Conservation (phyloP, 2,329 filamentous ascomycete genomes). For the Beauveria sp. region DNA sequence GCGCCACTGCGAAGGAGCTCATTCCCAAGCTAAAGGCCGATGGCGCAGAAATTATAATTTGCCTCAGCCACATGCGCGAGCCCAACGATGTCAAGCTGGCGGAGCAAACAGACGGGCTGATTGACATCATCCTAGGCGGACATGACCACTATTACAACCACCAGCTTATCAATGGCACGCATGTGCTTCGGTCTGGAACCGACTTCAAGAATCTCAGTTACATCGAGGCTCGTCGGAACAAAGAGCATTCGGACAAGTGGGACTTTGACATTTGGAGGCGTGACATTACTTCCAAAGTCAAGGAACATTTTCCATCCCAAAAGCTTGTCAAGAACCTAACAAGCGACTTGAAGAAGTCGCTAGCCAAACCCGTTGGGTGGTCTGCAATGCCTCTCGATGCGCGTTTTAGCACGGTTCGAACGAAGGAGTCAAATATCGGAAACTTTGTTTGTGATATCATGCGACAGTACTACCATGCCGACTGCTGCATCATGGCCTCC, state of each 20-base stretch:
- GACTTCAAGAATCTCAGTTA: constrained; percentile 93
- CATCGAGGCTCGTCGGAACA: constrained; percentile 63
- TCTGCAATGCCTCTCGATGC: constrained; percentile 75
- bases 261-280: constrained; percentile 70
- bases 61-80: constrained; percentile 78
- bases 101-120: constrained; percentile 60
- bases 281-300: constrained; percentile 63
- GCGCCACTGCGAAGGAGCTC: constrained; percentile 65
- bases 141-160: constrained; percentile 89
- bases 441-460: constrained; percentile 93
- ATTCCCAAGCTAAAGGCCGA: constrained; percentile 64
- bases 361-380: constrained; percentile 78
- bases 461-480: constrained; percentile 71
- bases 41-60: constrained; percentile 76
- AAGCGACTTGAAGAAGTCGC: constrained; percentile 62
- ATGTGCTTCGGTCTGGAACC: constrained; percentile 78
- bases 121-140: constrained; percentile 81
- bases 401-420: constrained; percentile 74
- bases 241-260: constrained; percentile 48
- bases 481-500: constrained; percentile 76
- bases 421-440: constrained; percentile 72
- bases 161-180: constrained; percentile 66
- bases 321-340: constrained; percentile 62
- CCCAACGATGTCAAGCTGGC: constrained; percentile 87
- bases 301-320: constrained; percentile 53